Conservation (phyloP, 805 yeast species). For the Sugiyamaella smithiae region DNA sequence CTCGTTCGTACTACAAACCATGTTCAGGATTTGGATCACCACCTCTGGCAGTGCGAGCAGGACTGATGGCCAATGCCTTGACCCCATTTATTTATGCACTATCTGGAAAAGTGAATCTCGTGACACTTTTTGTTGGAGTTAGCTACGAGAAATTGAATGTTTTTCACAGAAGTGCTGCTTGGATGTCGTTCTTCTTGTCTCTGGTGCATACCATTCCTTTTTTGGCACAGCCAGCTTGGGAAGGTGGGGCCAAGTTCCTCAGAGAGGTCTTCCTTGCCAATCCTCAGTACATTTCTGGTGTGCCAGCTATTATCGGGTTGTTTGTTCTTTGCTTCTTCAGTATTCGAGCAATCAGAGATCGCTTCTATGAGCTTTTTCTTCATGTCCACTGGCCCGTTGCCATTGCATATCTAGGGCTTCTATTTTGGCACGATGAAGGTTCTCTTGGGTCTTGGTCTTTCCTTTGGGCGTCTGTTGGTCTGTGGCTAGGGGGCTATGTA, state of each 20-base stretch:
- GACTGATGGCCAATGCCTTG: slow-evolving; percentile 23
- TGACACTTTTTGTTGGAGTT: slow-evolving; percentile 21
- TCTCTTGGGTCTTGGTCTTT: slow-evolving; percentile 19
- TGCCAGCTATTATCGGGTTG: slow-evolving; percentile 16
- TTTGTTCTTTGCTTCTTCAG: slow-evolving; percentile 19
- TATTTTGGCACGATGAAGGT: slow-evolving; percentile 21
- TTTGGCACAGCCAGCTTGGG: slow-evolving; percentile 17
- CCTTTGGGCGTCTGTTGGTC: slow-evolving; percentile 18
- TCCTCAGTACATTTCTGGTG: slow-evolving; percentile 11
- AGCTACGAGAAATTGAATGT: slow-evolving; percentile 23
- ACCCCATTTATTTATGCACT: slow-evolving; percentile 23
- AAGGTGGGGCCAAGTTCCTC: slow-evolving; percentile 18
- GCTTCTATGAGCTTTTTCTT: slow-evolving; percentile 21
- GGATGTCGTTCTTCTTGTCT: slow-evolving; percentile 18
- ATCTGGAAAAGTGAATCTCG: slow-evolving; percentile 21
- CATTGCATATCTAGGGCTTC: slow-evolving; percentile 20
- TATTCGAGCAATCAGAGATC: slow-evolving; percentile 14
- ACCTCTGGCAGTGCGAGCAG: slow-evolving; percentile 24
- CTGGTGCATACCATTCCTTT: slow-evolving; percentile 23
- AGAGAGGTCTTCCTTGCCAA: not conserved
- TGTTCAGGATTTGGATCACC: slow-evolving; percentile 24
- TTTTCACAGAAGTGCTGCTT: slow-evolving; percentile 20
- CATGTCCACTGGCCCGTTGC: slow-evolving; percentile 25
- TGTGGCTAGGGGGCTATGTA: slow-evolving; percentile 15
- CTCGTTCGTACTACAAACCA: slow-evolving; percentile 20